Evolutionary conservation across 257 asterid genomes (phyloP), one percentile per base, ranked within the genome.

Genomic region (Plectranthus barbatus): DNA sequence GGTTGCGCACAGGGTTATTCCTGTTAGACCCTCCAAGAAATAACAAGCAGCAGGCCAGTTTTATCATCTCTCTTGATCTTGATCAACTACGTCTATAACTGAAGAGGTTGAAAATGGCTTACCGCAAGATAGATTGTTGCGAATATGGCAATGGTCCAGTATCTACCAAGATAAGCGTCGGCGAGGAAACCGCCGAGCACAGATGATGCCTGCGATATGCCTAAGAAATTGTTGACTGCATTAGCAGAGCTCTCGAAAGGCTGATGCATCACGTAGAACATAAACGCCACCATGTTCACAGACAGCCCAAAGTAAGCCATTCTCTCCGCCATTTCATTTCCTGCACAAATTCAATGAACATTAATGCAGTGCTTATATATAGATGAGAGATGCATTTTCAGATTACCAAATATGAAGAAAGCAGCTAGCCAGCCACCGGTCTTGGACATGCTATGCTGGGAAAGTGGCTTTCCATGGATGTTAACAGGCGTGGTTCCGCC

Each of bases 391-490:
- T 4, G 4, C 29, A 23, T 31, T 42, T 8, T 14, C 4, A 26
- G 18, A 6, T 72, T 77, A 87, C 97, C 97, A 34, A 92, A 92
- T 14, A 92, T 92, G 88, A 92, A 92, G 83, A 92, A 86, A n/a
- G 99, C 93, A 60, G 99, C 99, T 46, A 85, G 45, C 99, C 99
- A 92, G 45, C 97, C 99, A 26, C 99, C 97, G 2, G 99, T 92
- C 67, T 75, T 85, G 67, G 91, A 78, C 66, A 92, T 74, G 62
- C 63, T 74, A 39, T 11, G n/a, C 52, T 81, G 84, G 1, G 90
- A 68, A 33, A 92, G 78, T 1, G 97, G 97, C 80, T 92, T 89
- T 9, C 99, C 97, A 3, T 47, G 96, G 70, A 92, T 86, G 78
- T 74, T 89, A 45, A 92, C 97, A 0, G 99, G 97, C 2, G 99